These are phyloP conservation scores for Malus sylvestris DNA, from an alignment of 306 rosid species.

Conservation along the genomic window DNA sequence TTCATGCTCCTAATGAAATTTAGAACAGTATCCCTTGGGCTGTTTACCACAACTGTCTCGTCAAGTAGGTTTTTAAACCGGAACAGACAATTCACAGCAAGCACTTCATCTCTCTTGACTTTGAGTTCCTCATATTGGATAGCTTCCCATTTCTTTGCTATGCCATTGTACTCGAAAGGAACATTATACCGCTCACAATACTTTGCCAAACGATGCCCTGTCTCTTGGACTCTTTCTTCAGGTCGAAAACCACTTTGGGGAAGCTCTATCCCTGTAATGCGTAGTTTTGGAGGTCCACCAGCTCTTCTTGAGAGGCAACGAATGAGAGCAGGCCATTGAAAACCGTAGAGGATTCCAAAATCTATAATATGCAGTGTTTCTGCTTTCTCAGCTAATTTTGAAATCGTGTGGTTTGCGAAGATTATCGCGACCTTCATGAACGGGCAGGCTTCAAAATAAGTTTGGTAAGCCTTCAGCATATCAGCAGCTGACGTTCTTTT, in stretches of 20 bases:
- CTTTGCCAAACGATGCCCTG: slow-evolving; percentile 33
- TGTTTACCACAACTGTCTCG: slow-evolving; percentile 43
- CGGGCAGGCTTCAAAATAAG: slow-evolving; percentile 47
- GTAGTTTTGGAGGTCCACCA: slow-evolving; percentile 76
- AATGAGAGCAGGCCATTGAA: slow-evolving; percentile 85
- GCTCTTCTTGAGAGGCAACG: slow-evolving; percentile 42
- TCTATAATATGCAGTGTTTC: slow-evolving; percentile 61
- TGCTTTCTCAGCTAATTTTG: slow-evolving; percentile 43
- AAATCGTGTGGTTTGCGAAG: slow-evolving; percentile 50
- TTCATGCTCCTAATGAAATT: slow-evolving; percentile 35
- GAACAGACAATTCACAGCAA: slow-evolving; percentile 40
- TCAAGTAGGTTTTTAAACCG: slow-evolving; percentile 48
- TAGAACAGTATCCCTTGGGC: slow-evolving; percentile 58
- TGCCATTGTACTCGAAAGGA: slow-evolving; percentile 47
- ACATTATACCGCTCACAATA: slow-evolving; percentile 28
- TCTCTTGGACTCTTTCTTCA: slow-evolving; percentile 25
- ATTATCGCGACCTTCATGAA: slow-evolving; percentile 47
- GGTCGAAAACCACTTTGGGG: slow-evolving; percentile 47
- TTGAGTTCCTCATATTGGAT: slow-evolving; percentile 46
- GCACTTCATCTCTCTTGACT: slow-evolving; percentile 35
- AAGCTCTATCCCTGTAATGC: slow-evolving; percentile 46
- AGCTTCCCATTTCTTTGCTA: slow-evolving; percentile 62
- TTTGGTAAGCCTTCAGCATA: slow-evolving; percentile 48
- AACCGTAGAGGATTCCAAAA: slow-evolving; percentile 80
- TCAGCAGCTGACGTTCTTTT: slow-evolving; percentile 46